Percentiles rank a stretch among this genome's conserved stretches.
phyloP scores from a whole-genome alignment of 2,329 filamentous ascomycete genomes.

The Fusarium piperis region DNA sequence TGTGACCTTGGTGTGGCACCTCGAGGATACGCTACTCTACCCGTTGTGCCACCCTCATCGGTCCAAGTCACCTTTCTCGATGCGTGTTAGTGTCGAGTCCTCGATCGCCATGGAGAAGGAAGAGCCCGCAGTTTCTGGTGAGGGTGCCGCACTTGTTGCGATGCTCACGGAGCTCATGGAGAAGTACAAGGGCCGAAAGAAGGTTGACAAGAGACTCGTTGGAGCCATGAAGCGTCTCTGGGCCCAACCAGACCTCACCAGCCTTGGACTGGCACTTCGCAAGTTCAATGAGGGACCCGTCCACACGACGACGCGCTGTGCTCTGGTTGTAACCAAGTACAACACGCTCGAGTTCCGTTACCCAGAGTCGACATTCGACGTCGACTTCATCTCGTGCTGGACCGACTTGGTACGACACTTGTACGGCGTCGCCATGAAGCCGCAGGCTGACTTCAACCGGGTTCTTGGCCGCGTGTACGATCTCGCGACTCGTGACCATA shows the following conservation, averaged over 20 bases:
- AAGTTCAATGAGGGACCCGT: constrained; percentile 37
- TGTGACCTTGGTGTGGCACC: constrained; percentile 32
- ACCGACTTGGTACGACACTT: constrained; percentile 36
- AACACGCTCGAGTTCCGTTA: constrained; percentile 44
- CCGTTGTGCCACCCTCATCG: constrained; percentile 38
- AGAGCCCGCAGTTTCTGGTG: constrained; percentile 7
- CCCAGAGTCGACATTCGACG: constrained; percentile 40
- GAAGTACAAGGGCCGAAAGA: constrained; percentile 13
- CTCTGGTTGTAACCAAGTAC: constrained; percentile 37
- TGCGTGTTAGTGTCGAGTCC: constrained; percentile 32
- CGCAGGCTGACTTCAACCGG: constrained; percentile 23
- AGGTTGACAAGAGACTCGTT: constrained; percentile 11
- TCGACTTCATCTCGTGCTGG: constrained; percentile 40
- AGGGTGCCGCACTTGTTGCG: constrained; percentile 13
- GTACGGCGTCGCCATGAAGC: constrained; percentile 31
- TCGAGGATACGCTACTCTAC: constrained; percentile 37
- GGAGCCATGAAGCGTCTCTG: constrained; percentile 33
- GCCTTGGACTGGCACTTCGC: constrained; percentile 23
- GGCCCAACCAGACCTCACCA: constrained; percentile 3
- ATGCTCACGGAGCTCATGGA: not conserved
- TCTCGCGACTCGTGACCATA: constrained; percentile 30
- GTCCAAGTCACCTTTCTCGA: constrained; percentile 27
- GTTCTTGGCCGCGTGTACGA: constrained; percentile 37
- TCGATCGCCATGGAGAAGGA: constrained; percentile 14
- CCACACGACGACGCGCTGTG: constrained; percentile 39